Conservation (phyloP, 768 basidiomycete species). For the Ramaria sp. region DNA sequence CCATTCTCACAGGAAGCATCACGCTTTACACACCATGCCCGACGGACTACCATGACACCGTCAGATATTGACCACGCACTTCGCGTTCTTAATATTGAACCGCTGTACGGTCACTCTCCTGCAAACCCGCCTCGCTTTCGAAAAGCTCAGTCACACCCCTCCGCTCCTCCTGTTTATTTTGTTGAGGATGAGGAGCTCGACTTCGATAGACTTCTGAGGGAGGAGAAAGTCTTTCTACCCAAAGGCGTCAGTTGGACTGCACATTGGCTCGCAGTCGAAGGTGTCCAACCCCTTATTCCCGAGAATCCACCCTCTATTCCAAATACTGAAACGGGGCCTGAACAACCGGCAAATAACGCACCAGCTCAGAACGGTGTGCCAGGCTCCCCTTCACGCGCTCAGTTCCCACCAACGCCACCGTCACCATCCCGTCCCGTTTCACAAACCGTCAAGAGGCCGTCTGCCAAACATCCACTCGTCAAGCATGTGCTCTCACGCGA, state of each 20-base stretch:
- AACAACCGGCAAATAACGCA: slow-evolving; percentile 21
- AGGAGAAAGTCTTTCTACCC: slow-evolving; percentile 75
- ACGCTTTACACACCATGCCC: slow-evolving; percentile 92
- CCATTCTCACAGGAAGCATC: slow-evolving; percentile 66
- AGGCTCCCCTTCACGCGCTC: slow-evolving; percentile 10
- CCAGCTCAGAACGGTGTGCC: slow-evolving; percentile 17
- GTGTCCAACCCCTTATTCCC: slow-evolving; percentile 91
- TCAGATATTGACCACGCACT: slow-evolving; percentile 90
- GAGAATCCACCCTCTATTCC: slow-evolving; percentile 88
- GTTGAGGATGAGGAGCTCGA: slow-evolving; percentile 97
- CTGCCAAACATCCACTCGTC: slow-evolving; percentile 66
- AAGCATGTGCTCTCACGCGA: slow-evolving; percentile 91
- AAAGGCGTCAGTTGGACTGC: slow-evolving; percentile 82
- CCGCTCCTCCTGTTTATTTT: slow-evolving; percentile 67
- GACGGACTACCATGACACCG: slow-evolving; percentile 81
- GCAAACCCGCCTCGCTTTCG: slow-evolving; percentile 55
- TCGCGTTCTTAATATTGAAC: slow-evolving; percentile 92
- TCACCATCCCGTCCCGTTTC: slow-evolving; percentile 12
- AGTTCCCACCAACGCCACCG: slow-evolving; percentile 9
- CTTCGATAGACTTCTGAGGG: slow-evolving; percentile 81
- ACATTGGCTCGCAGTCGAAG: slow-evolving; percentile 98
- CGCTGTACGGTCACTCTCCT: slow-evolving; percentile 77
- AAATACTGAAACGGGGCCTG: slow-evolving; percentile 24
- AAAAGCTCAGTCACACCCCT: slow-evolving; percentile 21
- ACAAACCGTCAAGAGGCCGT: slow-evolving; percentile 30